phyloP scores from a whole-genome alignment of 2,329 filamentous ascomycete species.

The Cladorrhinum sp. region DNA sequence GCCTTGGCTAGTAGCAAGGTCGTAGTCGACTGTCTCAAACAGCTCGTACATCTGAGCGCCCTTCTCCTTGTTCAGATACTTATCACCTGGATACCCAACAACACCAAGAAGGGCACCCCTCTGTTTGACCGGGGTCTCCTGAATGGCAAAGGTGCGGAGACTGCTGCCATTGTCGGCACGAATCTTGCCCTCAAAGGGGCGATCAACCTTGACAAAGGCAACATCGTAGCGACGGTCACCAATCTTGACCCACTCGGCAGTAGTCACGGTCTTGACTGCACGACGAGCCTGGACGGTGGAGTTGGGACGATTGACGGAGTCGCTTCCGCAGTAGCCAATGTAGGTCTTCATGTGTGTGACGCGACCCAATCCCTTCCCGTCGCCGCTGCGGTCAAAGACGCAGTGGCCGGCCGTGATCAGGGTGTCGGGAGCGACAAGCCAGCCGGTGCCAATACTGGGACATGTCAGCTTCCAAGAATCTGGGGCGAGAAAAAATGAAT shows the following conservation, averaged over 20 bases:
- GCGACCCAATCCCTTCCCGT: neutral
- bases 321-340: slow-evolving; percentile 32
- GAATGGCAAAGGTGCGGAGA: slow-evolving; percentile 21
- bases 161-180: neutral
- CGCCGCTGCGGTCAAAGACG: neutral
- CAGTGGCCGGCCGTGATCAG: slow-evolving; percentile 7
- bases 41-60: slow-evolving; percentile 37
- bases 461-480: too few species aligned
- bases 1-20: slow-evolving; percentile 22
- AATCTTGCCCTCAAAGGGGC: slow-evolving; percentile 22
- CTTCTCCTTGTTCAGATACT: slow-evolving; percentile 25
- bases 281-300: slow-evolving; percentile 11
- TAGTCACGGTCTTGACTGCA: slow-evolving; percentile 23
- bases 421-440: neutral
- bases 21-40: slow-evolving; percentile 25
- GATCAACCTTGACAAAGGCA: slow-evolving; percentile 27
- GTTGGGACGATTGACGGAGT: slow-evolving; percentile 10
- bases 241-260: slow-evolving; percentile 19
- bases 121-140: slow-evolving; percentile 9
- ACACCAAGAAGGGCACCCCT: slow-evolving; percentile 25
- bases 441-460: slow-evolving; percentile 1
- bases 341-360: slow-evolving; percentile 29
- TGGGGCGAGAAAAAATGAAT: too few species aligned
- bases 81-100: slow-evolving; percentile 33
- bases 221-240: slow-evolving; percentile 20